Conservation (phyloP, 2,329 filamentous ascomycete genomes). For the Fusarium pseudocircinatum region DNA sequence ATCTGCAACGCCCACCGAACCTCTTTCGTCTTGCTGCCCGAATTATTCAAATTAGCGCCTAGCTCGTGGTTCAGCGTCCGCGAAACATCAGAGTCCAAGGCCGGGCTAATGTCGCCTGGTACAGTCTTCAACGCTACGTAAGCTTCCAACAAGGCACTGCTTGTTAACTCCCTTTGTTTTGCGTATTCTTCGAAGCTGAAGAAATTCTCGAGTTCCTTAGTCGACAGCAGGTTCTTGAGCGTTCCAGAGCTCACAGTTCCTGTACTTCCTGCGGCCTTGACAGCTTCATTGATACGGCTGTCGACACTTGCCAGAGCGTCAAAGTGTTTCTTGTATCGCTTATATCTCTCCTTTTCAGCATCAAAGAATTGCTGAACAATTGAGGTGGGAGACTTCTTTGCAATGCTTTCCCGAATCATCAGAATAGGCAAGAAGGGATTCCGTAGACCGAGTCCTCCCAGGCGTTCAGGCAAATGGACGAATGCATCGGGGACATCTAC, state of each 20-base stretch:
- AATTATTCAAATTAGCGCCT: not conserved
- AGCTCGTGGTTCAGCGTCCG: not conserved
- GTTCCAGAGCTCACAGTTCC: not conserved
- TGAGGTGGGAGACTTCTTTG: not conserved
- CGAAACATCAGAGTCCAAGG: not conserved
- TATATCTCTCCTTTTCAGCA: not conserved
- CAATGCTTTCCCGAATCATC: not conserved
- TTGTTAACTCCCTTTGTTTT: not conserved
- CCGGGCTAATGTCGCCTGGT: not conserved
- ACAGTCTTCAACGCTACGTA: not conserved
- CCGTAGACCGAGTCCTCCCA: not conserved
- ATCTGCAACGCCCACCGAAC: not conserved
- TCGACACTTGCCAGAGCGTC: not conserved
- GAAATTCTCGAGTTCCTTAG: not conserved
- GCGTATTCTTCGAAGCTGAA: not conserved
- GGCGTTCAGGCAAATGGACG: not conserved
- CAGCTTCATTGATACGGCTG: not conserved
- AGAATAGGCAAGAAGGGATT: not conserved
- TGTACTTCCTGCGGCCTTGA: not conserved
- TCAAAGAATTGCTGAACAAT: not conserved
- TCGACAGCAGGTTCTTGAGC: not conserved
- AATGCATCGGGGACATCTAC: not conserved
- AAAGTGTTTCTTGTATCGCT: not conserved
- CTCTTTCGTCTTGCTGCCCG: not conserved
- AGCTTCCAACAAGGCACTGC: not conserved